phyloP scores from a whole-genome alignment of 108 stramenopile species.

The Nitzschia putrida region DNA sequence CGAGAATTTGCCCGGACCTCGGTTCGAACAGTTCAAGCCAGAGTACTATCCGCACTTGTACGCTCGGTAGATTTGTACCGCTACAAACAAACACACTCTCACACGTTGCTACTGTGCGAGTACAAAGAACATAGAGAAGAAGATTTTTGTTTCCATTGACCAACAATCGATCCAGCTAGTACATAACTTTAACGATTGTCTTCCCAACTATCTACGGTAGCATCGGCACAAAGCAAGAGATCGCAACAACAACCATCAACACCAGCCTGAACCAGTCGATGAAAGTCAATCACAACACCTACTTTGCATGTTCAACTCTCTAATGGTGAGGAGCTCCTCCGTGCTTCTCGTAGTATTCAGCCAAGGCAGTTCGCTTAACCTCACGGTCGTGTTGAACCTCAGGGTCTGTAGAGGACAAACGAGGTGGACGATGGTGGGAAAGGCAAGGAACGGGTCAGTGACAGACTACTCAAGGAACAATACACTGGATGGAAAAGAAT shows the following conservation, averaged over 20 bases:
- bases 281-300: background rate
- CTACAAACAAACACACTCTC: too few species aligned
- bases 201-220: too few species aligned
- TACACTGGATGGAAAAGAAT: background rate
- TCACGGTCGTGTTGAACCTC: slow-evolving; percentile 28
- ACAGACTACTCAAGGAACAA: too few species aligned
- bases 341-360: slow-evolving; percentile 45
- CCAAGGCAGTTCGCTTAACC: slow-evolving; percentile 27
- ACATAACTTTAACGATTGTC: background rate
- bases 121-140: background rate
- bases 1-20: slow-evolving; percentile 66
- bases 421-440: too few species aligned
- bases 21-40: slow-evolving; percentile 46
- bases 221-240: too few species aligned
- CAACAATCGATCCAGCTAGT: background rate
- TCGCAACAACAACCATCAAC: too few species aligned
- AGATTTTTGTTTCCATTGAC: slow-evolving; percentile 2
- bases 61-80: background rate
- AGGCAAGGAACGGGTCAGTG: too few species aligned
- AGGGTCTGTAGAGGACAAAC: slow-evolving; percentile 34
- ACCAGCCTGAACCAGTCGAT: too few species aligned
- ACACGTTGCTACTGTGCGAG: background rate
- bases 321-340: slow-evolving; percentile 43
- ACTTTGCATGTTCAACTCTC: background rate
- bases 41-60: too few species aligned